Evolutionary conservation across 106 monocot species (phyloP).

Genomic region (Dendrobium officinale): DNA sequence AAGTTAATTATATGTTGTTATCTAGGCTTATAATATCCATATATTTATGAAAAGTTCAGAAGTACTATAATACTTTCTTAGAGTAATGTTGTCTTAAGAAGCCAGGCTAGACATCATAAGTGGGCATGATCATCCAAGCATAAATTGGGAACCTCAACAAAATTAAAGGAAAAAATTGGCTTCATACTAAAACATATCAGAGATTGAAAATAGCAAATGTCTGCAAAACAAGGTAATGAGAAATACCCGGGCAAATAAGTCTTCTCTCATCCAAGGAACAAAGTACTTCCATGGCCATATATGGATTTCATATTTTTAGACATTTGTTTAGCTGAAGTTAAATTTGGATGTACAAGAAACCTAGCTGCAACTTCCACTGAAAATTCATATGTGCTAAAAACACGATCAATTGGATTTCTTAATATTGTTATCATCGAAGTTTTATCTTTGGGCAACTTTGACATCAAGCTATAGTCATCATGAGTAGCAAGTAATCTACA

Average conservation of each 20-base stretch:
- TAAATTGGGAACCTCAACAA: background rate
- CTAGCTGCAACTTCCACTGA: constrained; percentile 91
- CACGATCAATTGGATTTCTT: constrained; percentile 86
- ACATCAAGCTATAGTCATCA: constrained; percentile 92
- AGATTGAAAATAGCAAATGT: background rate
- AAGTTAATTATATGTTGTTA: background rate
- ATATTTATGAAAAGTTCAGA: background rate
- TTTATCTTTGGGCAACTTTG: constrained; percentile 62
- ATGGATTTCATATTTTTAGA: constrained; percentile 44
- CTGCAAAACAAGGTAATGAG: background rate
- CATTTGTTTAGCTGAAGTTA: constrained; percentile 81
- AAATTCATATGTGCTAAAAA: constrained; percentile 97
- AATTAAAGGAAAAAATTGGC: background rate
- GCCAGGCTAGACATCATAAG: background rate
- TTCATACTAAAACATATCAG: background rate
- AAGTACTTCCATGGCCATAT: constrained; percentile 99
- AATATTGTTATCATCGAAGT: constrained; percentile 88
- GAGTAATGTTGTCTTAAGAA: background rate
- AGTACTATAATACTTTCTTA: background rate
- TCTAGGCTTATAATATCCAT: background rate
- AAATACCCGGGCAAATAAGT: constrained; percentile 81
- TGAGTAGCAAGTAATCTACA: constrained; percentile 84
- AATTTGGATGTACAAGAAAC: constrained; percentile 91
- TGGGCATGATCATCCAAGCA: background rate
- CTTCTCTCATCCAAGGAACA: constrained; percentile 97